Conservation (phyloP, 305 asterid genomes). For the Euphrasia arctica region DNA sequence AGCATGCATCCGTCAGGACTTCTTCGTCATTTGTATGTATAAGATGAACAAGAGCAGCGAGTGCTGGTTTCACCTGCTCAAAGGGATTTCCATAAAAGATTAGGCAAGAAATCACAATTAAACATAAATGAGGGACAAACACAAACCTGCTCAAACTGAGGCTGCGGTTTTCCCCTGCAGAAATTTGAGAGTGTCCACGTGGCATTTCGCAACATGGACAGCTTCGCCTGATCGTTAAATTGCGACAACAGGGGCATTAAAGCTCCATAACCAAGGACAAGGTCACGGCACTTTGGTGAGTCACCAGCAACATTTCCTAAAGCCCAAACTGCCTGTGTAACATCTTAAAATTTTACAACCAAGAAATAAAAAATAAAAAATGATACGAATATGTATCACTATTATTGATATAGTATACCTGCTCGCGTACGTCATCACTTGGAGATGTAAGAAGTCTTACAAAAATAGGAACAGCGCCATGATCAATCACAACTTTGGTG, state of each 20-base stretch:
- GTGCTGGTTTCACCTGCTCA: conserved; percentile 51
- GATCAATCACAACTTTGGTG: conserved; percentile 57
- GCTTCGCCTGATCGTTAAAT: conserved; percentile 45
- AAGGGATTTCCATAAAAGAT: conserved; percentile 16
- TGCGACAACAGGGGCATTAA: conserved; percentile 49
- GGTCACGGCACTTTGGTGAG: conserved; percentile 57
- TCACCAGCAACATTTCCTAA: conserved; percentile 58
- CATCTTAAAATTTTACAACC: conserved; percentile 2
- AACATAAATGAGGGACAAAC: conserved; percentile 3
- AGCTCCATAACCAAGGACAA: conserved; percentile 54
- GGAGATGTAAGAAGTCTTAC: conserved; percentile 50
- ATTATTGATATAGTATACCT: conserved; percentile 32
- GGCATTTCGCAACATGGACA: conserved; percentile 57
- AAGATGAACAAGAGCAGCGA: conserved; percentile 49
- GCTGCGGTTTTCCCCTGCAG: conserved; percentile 60
- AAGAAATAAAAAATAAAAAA: conserved; percentile 11
- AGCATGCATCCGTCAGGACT: conserved; percentile 58
- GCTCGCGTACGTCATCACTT: conserved; percentile 58
- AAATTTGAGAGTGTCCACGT: conserved; percentile 59
- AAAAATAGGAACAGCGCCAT: conserved; percentile 53
- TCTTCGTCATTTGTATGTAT: conserved; percentile 51
- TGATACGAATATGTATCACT: not conserved
- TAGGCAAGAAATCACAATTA: not conserved
- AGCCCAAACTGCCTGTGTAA: conserved; percentile 54
- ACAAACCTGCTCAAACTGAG: conserved; percentile 50